Conservation (phyloP, 2,329 filamentous ascomycete genomes). For the Ophiostoma tasmaniense region DNA sequence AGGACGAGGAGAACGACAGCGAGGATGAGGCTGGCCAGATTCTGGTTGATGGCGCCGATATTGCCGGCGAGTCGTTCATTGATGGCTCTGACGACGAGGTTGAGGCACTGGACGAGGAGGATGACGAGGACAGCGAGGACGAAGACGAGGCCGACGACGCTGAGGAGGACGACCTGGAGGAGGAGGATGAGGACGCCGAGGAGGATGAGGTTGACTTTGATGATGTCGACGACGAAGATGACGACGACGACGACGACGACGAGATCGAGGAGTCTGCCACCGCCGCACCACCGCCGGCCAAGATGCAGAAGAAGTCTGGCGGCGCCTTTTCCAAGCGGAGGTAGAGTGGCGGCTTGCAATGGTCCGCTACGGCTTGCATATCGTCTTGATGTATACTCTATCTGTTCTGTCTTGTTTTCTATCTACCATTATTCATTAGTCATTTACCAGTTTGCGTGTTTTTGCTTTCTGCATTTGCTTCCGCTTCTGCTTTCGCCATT, state of each 20-base stretch:
- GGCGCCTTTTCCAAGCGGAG: constrained; percentile 26
- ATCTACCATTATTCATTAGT: neutral
- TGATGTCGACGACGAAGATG: constrained; percentile 24
- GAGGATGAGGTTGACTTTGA: constrained; percentile 28
- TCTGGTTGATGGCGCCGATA: constrained; percentile 27
- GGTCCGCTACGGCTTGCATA: neutral
- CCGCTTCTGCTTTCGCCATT: neutral
- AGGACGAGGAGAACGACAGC: constrained; percentile 26
- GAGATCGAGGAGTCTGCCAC: constrained; percentile 28
- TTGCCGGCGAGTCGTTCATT: constrained; percentile 20
- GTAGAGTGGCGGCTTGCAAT: constrained; percentile 16
- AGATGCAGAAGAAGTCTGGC: constrained; percentile 29
- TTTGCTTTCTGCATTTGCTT: neutral
- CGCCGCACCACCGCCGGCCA: constrained; percentile 27
- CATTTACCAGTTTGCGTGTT: neutral
- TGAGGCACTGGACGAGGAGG: constrained; percentile 48
- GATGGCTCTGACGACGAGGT: constrained; percentile 25
- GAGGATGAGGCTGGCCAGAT: constrained; percentile 27
- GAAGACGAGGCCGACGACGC: constrained; percentile 39
- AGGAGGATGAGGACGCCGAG: constrained; percentile 73
- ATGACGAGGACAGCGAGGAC: constrained; percentile 22
- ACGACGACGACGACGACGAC: constrained; percentile 29
- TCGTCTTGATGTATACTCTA: neutral
- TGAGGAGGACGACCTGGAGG: constrained; percentile 68
- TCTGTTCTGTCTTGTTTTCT: neutral